phyloP scores from a whole-genome alignment of 2,329 filamentous ascomycete species.

The Cladophialophora bantiana region DNA sequence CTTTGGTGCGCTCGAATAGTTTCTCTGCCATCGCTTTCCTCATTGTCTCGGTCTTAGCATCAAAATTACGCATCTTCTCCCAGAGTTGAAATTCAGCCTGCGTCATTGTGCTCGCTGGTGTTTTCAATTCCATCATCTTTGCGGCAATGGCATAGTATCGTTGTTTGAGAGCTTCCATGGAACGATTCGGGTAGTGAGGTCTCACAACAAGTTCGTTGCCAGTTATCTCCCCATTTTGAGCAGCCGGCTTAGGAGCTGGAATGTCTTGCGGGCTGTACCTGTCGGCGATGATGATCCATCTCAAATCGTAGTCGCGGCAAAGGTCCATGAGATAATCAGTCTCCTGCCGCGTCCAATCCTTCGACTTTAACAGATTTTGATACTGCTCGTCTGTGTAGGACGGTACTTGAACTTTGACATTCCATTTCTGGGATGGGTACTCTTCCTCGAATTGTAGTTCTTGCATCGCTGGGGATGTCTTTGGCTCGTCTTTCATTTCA shows the following conservation, averaged over 20 bases:
- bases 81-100: conserved; percentile 81
- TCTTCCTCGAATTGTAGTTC: conserved; percentile 51
- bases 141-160: conserved; percentile 89
- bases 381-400: conserved; percentile 90
- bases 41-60: conserved; percentile 76
- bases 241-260: conserved; percentile 9
- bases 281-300: conserved; percentile 92
- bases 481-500: conserved; percentile 40
- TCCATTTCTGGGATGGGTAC: conserved; percentile 81
- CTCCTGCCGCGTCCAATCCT: conserved; percentile 89
- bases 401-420: conserved; percentile 78
- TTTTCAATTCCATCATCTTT: conserved; percentile 79
- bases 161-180: conserved; percentile 88
- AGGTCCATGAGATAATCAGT: conserved; percentile 87
- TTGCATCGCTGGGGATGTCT: conserved; percentile 43
- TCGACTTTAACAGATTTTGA: conserved; percentile 71
- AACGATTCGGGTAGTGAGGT: conserved; percentile 58
- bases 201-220: conserved; percentile 38
- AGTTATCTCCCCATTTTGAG: conserved; percentile 46
- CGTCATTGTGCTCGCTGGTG: conserved; percentile 85
- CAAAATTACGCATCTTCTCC: conserved; percentile 85
- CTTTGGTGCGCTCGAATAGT: conserved; percentile 77
- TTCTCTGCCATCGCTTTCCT: conserved; percentile 86
- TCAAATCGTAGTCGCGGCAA: conserved; percentile 79
- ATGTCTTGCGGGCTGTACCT: conserved; percentile 73